These are phyloP conservation scores for Durotheca rogersii DNA, from an alignment of 495 filamentous ascomycete species.

Conservation along the genomic window DNA sequence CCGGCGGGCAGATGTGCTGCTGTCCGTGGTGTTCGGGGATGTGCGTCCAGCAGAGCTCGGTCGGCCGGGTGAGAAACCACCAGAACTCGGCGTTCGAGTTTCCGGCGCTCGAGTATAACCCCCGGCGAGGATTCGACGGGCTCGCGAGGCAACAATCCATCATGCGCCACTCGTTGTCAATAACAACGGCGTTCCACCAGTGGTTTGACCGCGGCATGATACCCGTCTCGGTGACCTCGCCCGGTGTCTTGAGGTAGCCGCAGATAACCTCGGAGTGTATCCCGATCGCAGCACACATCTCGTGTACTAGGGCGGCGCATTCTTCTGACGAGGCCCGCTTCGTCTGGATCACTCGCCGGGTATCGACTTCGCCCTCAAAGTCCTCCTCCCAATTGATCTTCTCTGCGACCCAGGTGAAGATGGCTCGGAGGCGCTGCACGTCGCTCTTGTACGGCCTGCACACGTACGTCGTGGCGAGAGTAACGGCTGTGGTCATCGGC, in stretches of 20 bases:
- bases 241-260: slow-evolving; percentile 88
- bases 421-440: slow-evolving; percentile 86
- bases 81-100: slow-evolving; percentile 74
- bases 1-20: slow-evolving; percentile 88
- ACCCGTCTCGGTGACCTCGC: slow-evolving; percentile 75
- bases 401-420: slow-evolving; percentile 96
- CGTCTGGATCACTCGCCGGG: slow-evolving; percentile 76
- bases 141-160: slow-evolving; percentile 93
- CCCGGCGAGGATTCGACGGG: slow-evolving; percentile 81
- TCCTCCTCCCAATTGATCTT: slow-evolving; percentile 97
- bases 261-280: slow-evolving; percentile 80
- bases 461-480: slow-evolving; percentile 85
- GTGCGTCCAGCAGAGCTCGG: slow-evolving; percentile 92
- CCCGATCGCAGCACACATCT: slow-evolving; percentile 93
- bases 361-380: slow-evolving; percentile 75
- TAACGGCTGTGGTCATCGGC: slow-evolving; percentile 79
- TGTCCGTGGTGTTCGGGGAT: slow-evolving; percentile 80
- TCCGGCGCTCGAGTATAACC: slow-evolving; percentile 69
- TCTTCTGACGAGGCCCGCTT: slow-evolving; percentile 88
- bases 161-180: slow-evolving; percentile 93
- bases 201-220: slow-evolving; percentile 82
- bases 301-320: slow-evolving; percentile 80
- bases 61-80: slow-evolving; percentile 87
- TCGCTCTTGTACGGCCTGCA: slow-evolving; percentile 95
- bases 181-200: slow-evolving; percentile 96